Base-by-base conservation (phyloP, 2,329 filamentous ascomycete species). In the Eutypa lata region DNA sequence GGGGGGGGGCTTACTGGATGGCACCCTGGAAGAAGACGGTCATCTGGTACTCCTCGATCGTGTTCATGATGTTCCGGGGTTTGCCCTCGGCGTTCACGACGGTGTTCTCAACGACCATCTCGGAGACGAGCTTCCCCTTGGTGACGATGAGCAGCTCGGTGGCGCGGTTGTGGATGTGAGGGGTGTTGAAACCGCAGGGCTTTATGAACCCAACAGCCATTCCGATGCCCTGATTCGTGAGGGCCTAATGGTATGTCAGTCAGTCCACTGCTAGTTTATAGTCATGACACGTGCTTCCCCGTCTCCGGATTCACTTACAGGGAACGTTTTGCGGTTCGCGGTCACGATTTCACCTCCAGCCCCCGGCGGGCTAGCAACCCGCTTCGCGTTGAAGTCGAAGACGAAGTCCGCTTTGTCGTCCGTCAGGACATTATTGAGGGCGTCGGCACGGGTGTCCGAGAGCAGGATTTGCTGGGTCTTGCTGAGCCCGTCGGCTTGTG, bases 321-420 rank as follows among this genome's bases (percentile, higher is more conserved):
- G 81, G 68, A 83, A 84, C 35, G 74, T 77, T 67, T 78, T 77
- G 62, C 80, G 74, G 69, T 82, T 81, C 44, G 80, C 78, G 19
- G 74, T 70, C 37, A 79, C 67, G 55, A 81, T 71, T 60, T 78
- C 71, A 40, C 79, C 77, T 79, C 44, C 69, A 65, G 53, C 75
- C 72, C 14, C 70, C 61, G 53, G 65, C 64, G 28, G 48, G 47
- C 40, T 64, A 65, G 14, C 61, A 62, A 50, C 60, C 58, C 44
- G 37, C 26, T 40, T 38, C 10, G 53, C 50, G 61, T 70, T 71
- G 68, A 81, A 80, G 65, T 78, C 71, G 66, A 78, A 81, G 63
- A 77, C 63, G 64, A 80, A 79, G 54, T 79, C 68, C 3, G 5
- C 26, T 10, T 66, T 53, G 57, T 79, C 66, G 11, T 74, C 64